These are phyloP conservation scores for Kernera saxatilis DNA, from an alignment of 345 rosid species.

Conservation along the genomic window DNA sequence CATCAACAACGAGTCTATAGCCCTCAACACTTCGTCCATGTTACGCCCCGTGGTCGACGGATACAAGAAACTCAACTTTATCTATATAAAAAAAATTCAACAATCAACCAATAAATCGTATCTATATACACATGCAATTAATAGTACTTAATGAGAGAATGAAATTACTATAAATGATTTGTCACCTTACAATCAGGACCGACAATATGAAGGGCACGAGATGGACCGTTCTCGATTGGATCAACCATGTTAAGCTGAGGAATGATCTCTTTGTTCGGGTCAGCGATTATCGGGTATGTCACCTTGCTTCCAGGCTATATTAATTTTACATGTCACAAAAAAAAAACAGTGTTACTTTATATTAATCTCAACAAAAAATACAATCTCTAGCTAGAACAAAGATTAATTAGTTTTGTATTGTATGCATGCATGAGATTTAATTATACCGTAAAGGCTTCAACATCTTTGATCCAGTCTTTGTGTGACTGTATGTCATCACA, in stretches of 20 bases:
- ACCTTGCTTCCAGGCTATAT: slow-evolving; percentile 57
- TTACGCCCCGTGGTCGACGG: slow-evolving; percentile 70
- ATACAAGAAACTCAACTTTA: slow-evolving; percentile 71
- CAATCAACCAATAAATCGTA: background rate
- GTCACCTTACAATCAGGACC: slow-evolving; percentile 59
- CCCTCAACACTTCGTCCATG: slow-evolving; percentile 76
- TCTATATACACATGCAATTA: background rate
- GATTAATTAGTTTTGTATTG: background rate
- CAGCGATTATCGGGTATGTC: slow-evolving; percentile 63
- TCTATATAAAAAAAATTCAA: slow-evolving; percentile 20
- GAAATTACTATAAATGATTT: background rate
- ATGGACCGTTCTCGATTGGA: slow-evolving; percentile 62
- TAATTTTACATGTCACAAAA: background rate
- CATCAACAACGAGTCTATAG: slow-evolving; percentile 56
- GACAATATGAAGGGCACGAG: slow-evolving; percentile 71
- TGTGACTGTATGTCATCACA: slow-evolving; percentile 66
- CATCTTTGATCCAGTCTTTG: slow-evolving; percentile 64
- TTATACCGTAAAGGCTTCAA: slow-evolving; percentile 57
- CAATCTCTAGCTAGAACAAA: background rate
- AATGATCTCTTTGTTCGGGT: slow-evolving; percentile 53
- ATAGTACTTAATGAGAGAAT: background rate
- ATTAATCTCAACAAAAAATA: background rate
- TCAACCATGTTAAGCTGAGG: slow-evolving; percentile 79
- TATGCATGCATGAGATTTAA: background rate
- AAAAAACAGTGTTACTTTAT: background rate